Conservation (phyloP, 352 stramenopile species). For the Phytophthora kernoviae region DNA sequence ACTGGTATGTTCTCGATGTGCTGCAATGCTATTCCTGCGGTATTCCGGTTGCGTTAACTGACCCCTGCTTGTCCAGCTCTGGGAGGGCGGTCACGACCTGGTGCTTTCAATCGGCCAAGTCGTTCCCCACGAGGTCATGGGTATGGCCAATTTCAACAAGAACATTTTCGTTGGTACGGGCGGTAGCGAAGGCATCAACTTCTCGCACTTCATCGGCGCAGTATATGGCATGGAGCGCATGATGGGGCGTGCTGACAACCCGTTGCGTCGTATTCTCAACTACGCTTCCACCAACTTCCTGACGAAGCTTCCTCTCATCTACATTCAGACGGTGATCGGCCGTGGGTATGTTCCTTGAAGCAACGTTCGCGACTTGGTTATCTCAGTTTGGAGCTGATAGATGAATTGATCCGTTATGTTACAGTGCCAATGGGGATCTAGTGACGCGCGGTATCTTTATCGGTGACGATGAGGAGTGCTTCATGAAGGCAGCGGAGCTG, state of each 20-base stretch:
- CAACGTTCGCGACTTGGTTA: not conserved
- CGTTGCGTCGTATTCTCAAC: conserved; percentile 95
- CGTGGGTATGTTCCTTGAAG: conserved; percentile 39
- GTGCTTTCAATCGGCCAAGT: conserved; percentile 97
- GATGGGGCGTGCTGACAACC: conserved; percentile 97
- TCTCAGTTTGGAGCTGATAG: not conserved
- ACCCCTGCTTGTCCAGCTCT: conserved; percentile 55
- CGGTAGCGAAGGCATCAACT: conserved; percentile 95
- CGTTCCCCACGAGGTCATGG: conserved; percentile 97
- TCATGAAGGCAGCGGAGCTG: conserved; percentile 93
- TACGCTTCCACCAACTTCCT: conserved; percentile 94
- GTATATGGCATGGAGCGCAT: conserved; percentile 99
- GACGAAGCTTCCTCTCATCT: conserved; percentile 91
- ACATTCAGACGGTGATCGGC: conserved; percentile 96
- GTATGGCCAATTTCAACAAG: conserved; percentile 99
- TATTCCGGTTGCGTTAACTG: not conserved
- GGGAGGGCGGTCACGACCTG: conserved; percentile 92
- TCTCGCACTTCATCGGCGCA: conserved; percentile 98
- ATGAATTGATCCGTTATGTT: conserved; percentile 15
- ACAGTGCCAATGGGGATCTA: conserved; percentile 56
- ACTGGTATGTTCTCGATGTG: conserved; percentile 61
- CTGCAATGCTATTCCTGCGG: not conserved
- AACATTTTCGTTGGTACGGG: conserved; percentile 98
- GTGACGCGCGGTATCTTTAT: conserved; percentile 95
- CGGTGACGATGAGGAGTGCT: conserved; percentile 96